Evolutionary conservation across 371 early-diverging fungal genomes (phyloP), one percentile per base, ranked within the genome.

Genomic region (Syncephalastrum racemosum): DNA sequence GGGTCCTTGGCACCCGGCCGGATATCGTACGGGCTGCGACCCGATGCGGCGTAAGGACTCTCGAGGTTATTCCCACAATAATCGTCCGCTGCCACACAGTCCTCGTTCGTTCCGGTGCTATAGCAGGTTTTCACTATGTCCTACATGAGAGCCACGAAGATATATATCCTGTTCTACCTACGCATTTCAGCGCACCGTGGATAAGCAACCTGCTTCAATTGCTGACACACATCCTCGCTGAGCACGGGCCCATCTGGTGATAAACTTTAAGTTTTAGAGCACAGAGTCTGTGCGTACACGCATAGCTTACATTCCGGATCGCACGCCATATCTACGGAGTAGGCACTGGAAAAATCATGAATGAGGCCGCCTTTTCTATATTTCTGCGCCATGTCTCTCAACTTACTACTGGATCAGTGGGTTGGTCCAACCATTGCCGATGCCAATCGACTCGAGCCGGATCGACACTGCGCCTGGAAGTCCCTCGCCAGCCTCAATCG

Each of bases 341-440:
- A 53, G 39, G 63, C 36, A 50, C 62, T 64, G 51, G 18, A 19
- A 36, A 55, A 44, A 44, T 23, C n/a, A n/a, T n/a, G 15, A 19
- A 22, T 50, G 20, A 4, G 42, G 24, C 4, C 5, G 18, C 16
- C 19, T 31, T 13, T 51, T 44, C 23, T 13, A 5, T 16, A 2
- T 40, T 50, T 48, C 41, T 57, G 6, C 12, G 36, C 12, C 36
- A 1, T 31, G 15, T 47, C 13, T 40, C 10, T 13, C 2, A 22
- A 24, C 61, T 58, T 60, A 70, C 65, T 62, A 58, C 53, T 73
- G 70, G 40, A 62, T 40, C 12, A 59, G 41, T 3, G 73, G 62
- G 41, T 69, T 63, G 3, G 61, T 63, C 60, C 57, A 60, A 1
- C 70, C 70, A 42, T 69, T 73, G 15, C 73, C 73, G 36, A 69